phyloP scores from a whole-genome alignment of 176 grass and related monocot species.

The Eleusine indica region DNA sequence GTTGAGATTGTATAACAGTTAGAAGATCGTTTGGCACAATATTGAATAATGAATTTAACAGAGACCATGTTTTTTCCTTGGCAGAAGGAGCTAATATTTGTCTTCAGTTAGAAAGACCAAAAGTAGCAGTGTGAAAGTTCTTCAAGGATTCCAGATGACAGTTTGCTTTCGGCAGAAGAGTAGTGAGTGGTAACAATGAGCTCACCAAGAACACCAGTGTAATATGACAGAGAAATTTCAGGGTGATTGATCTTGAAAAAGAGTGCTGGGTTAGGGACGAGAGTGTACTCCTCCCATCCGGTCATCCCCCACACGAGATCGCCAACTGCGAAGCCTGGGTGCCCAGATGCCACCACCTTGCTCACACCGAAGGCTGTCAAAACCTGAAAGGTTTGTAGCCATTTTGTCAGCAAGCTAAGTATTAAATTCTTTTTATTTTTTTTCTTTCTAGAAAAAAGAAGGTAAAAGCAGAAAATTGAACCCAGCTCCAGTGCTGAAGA shows the following conservation, averaged over 20 bases:
- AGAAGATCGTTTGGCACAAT: not conserved
- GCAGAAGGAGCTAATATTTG: not conserved
- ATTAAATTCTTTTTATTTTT: not conserved
- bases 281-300: conserved; percentile 74
- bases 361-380: conserved; percentile 33
- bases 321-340: conserved; percentile 48
- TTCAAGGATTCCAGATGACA: not conserved
- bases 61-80: not conserved
- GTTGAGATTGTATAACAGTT: not conserved
- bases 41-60: not conserved
- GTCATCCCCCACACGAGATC: conserved; percentile 57
- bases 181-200: not conserved
- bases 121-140: not conserved
- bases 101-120: not conserved
- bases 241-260: conserved; percentile 64
- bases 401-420: not conserved
- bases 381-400: not conserved
- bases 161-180: not conserved
- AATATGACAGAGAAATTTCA: conserved; percentile 64
- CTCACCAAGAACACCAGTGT: conserved; percentile 68
- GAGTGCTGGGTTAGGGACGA: conserved; percentile 41
- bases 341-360: conserved; percentile 62
- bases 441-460: not conserved
- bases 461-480: not conserved
- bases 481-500: not conserved